These are phyloP conservation scores for Haplosporangium gracile DNA, from an alignment of 192 early-diverging fungal species.

Conservation along the genomic window DNA sequence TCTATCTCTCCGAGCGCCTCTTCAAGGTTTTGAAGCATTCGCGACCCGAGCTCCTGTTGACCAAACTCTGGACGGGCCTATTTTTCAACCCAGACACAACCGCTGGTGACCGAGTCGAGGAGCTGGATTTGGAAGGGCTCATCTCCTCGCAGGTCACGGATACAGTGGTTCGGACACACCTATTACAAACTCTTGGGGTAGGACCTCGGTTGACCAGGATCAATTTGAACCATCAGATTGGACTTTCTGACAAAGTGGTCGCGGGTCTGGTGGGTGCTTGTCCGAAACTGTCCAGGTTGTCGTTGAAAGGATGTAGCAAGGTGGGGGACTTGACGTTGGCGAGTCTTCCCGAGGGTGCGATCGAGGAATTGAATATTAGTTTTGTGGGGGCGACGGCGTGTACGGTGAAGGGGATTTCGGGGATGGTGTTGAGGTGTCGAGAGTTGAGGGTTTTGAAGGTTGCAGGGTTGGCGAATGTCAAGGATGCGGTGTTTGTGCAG, in stretches of 20 bases:
- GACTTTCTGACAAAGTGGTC: conserved; percentile 28
- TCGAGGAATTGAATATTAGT: conserved; percentile 44
- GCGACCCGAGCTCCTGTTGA: conserved; percentile 25
- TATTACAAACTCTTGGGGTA: conserved; percentile 16
- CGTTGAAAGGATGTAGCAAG: conserved; percentile 41
- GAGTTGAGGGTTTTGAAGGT: conserved; percentile 30
- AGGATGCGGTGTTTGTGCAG: conserved; percentile 28
- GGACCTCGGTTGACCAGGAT: conserved; percentile 30
- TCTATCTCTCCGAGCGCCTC: conserved; percentile 24
- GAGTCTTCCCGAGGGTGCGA: neutral
- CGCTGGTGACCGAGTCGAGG: conserved; percentile 3
- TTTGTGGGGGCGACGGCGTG: conserved; percentile 29
- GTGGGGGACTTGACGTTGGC: conserved; percentile 38
- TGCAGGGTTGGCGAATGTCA: conserved; percentile 31
- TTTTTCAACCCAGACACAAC: conserved; percentile 12
- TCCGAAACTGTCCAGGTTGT: conserved; percentile 4
- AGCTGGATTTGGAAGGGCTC: conserved; percentile 38
- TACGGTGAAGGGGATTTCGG: conserved; percentile 34
- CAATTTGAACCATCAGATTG: conserved; percentile 27
- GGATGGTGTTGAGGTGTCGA: conserved; percentile 16
- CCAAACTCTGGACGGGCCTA: conserved; percentile 36
- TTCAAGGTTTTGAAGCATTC: conserved; percentile 32
- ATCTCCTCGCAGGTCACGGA: conserved; percentile 41
- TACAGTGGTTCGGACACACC: conserved; percentile 4
- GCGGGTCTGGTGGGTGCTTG: conserved; percentile 25